A percentile compares a stretch with the other conserved stretches of the same genome.
Conservation (phyloP, 371 early-diverging fungal species). For the Circinella umbellata region DNA sequence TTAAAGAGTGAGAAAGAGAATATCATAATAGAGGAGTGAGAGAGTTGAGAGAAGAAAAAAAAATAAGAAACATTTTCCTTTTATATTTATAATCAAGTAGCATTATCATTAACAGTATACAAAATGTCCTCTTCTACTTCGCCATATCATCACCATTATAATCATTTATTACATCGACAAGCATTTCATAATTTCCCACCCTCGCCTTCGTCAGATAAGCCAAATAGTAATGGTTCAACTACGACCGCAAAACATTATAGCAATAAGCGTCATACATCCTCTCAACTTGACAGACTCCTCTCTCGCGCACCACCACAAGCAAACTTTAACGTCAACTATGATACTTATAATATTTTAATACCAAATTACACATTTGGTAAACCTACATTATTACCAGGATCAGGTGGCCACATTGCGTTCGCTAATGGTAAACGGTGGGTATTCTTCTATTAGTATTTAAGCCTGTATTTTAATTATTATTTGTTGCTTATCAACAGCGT, state of each 20-base stretch:
- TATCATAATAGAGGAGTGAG: no score
- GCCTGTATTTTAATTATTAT: no score
- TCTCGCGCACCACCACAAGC: slow-evolving; percentile 31
- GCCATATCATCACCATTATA: neutral
- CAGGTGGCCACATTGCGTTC: slow-evolving; percentile 43
- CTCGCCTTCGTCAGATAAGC: neutral
- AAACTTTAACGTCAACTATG: slow-evolving; percentile 43
- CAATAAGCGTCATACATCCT: slow-evolving; percentile 4
- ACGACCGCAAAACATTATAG: neutral
- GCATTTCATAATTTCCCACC: neutral
- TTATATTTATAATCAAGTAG: neutral
- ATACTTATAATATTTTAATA: slow-evolving; percentile 35
- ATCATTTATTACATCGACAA: slow-evolving; percentile 4
- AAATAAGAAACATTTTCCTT: no score
- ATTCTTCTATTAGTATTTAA: neutral
- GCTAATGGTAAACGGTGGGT: slow-evolving; percentile 41
- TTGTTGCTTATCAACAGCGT: no score
- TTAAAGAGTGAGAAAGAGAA: no score
- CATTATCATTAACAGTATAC: no score
- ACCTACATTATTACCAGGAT: slow-evolving; percentile 37
- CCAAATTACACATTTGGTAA: slow-evolving; percentile 46
- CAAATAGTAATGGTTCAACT: neutral
- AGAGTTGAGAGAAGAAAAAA: no score
- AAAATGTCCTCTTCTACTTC: neutral
- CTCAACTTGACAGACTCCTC: slow-evolving; percentile 18